These are phyloP conservation scores for Tetrapyrgos nigripes DNA, from an alignment of 1,284 basidiomycete species.

Conservation along the genomic window DNA sequence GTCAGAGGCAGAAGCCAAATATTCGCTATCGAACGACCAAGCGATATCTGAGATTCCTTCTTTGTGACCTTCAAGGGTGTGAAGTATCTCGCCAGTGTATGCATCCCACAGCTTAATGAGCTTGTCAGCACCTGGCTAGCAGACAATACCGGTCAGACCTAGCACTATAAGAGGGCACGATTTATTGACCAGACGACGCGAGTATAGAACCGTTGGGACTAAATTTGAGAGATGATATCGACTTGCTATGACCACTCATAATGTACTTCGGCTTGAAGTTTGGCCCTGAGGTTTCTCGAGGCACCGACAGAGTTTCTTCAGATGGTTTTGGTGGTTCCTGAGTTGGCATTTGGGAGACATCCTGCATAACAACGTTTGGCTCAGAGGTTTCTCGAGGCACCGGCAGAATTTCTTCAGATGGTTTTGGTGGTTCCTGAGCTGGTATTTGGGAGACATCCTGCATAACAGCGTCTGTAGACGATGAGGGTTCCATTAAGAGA, in stretches of 20 bases:
- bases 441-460: neutral
- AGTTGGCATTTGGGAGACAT: neutral
- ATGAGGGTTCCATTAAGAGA: neutral
- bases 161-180: constrained; percentile 24
- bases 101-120: constrained; percentile 81
- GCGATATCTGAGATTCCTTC: constrained; percentile 90
- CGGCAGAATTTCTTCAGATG: constrained; percentile 5
- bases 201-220: constrained; percentile 77
- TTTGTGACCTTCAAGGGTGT: constrained; percentile 73
- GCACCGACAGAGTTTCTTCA: constrained; percentile 6
- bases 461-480: neutral
- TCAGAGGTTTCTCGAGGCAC: neutral
- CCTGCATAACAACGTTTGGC: constrained; percentile 28
- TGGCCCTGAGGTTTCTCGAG: constrained; percentile 21
- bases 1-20: constrained; percentile 89
- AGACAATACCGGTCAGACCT: constrained; percentile 20
- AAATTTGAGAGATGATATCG: constrained; percentile 81
- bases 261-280: constrained; percentile 53
- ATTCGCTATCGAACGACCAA: constrained; percentile 84
- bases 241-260: constrained; percentile 75
- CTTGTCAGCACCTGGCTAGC: constrained; percentile 79
- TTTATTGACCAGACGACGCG: constrained; percentile 74
- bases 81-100: constrained; percentile 71
- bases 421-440: neutral
- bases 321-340: neutral